These are phyloP conservation scores for Russula abietina DNA, from an alignment of 768 basidiomycete species.

Conservation along the genomic window DNA sequence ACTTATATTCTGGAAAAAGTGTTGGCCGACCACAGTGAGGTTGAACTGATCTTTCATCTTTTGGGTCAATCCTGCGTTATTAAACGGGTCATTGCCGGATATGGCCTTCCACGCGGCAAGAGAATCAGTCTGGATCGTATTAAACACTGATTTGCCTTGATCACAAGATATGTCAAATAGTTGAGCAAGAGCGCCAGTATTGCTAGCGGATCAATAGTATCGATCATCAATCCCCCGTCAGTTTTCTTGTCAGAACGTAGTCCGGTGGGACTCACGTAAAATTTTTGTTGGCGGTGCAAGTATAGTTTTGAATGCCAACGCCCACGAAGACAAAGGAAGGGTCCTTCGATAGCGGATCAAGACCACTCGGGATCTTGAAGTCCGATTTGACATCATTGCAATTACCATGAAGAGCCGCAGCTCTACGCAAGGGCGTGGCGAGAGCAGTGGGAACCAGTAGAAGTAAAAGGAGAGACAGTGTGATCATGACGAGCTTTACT, in stretches of 20 bases:
- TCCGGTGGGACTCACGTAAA: conserved; percentile 6
- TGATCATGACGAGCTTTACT: background rate
- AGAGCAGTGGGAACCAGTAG: background rate
- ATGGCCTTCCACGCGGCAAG: background rate
- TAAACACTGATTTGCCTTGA: background rate
- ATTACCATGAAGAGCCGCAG: background rate
- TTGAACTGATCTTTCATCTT: background rate
- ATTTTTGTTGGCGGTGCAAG: background rate
- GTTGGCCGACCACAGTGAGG: conserved; percentile 1
- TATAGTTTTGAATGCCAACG: conserved; percentile 10
- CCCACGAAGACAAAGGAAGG: conserved; percentile 2
- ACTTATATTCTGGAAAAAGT: conserved; percentile 8
- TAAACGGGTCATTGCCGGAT: background rate
- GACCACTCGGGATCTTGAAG: background rate
- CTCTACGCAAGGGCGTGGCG: background rate
- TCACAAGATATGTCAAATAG: conserved; percentile 16
- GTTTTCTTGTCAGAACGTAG: no score
- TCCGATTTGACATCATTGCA: background rate
- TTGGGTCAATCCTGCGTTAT: background rate
- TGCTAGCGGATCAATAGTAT: conserved; percentile 8
- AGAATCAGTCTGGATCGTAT: background rate
- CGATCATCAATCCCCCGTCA: no score
- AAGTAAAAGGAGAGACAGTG: background rate
- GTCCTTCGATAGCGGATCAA: no score
- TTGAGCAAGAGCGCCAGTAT: conserved; percentile 17